Base-by-base conservation (phyloP, 805 yeast genomes). In the Candida pseudofarinosa region DNA sequence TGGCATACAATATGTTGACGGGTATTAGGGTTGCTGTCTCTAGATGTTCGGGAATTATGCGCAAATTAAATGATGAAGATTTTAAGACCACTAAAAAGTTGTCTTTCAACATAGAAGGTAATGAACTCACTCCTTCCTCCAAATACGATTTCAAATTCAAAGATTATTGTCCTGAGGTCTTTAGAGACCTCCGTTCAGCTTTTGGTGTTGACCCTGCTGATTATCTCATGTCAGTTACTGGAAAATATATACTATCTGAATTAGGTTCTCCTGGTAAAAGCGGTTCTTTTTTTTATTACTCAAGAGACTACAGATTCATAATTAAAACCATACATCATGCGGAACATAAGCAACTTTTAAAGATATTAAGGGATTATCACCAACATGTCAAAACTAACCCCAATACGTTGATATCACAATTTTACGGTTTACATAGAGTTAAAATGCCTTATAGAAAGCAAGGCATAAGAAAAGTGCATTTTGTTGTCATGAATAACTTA, bases 171-270 rank as follows among this genome's bases (percentile, higher is more conserved):
- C 99, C 99, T 0, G 88, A 84, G 62, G 97, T 93, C 3, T 93
- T 93, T 61, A 71, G 98, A 35, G 95, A 88, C 51, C 67, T 93
- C 42, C 71, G 99, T 41, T 69, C 78, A 4, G 57, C 80, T 34
- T 93, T 95, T 67, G 89, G 90, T 12, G 73, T 93, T 20, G 98
- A 93, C 56, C 96, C 96, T 2, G 98, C 97, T 0, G 99, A 95
- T 62, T 93, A 95, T 62, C 72, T 93, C 42, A 82, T 91, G 53
- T 88, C 97, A 0, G 73, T 93, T 51, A 91, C 98, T 0, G 91
- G 97, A 16, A 89, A 89, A 61, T 91, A 91, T 58, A 86, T 93
- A 48, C 75, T 93, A 32, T 85, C 93, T 19, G 97, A 91, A 64
- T 70, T 89, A 50, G 95, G 91, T 16, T 89, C 97, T 1, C 97